Evolutionary conservation across 306 rosid species (phyloP), one percentile per base, ranked within the genome.

Genomic region (Pyrus communis): DNA sequence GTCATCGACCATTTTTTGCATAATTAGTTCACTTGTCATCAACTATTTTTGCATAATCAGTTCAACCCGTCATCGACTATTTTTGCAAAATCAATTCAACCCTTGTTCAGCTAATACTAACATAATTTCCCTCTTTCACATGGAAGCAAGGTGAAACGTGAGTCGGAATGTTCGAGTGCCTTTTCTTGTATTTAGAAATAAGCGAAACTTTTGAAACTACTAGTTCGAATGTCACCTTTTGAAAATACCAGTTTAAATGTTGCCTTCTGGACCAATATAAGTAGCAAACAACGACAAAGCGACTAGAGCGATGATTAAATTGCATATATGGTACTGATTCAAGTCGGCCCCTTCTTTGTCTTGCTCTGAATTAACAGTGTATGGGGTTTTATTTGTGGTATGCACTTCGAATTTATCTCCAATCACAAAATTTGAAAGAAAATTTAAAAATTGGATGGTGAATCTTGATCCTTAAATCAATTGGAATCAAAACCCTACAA

Each of bases 141-240:
- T 90, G 90, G 69, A 90, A 90, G 73, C 89, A 90, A 14, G 95
- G 95, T 13, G 95, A 85, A 25, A 15, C 54, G 3, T 90, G 95
- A 15, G 95, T 92, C 11, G 92, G 84, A 45, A 90, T 88, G 83
- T 90, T 90, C 7, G 94, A 87, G 35, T 89, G 94, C 70, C 94
- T 82, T 83, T 89, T 89, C 78, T 89, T 90, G 11, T 89, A 89
- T 77, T 89, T 89, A 54, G 30, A 52, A 38, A 51, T n/a, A 45
- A 33, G 31, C 7, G 52, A 46, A 8, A n/a, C 51, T 4, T 45
- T 13, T 45, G 51, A 45, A 45, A 3, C 1, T 45, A 45, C 51
- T 0, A 45, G 51, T 45, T 45, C 51, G 0, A 12, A 45, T 45
- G 2, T 12, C 4, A 3, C 51, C 13, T 33, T 46, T 60, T 31